Percentiles rank a stretch among this genome's conserved stretches.
Conservation (phyloP, 73 alveolate species). For the Paramecium pentaurelia region DNA sequence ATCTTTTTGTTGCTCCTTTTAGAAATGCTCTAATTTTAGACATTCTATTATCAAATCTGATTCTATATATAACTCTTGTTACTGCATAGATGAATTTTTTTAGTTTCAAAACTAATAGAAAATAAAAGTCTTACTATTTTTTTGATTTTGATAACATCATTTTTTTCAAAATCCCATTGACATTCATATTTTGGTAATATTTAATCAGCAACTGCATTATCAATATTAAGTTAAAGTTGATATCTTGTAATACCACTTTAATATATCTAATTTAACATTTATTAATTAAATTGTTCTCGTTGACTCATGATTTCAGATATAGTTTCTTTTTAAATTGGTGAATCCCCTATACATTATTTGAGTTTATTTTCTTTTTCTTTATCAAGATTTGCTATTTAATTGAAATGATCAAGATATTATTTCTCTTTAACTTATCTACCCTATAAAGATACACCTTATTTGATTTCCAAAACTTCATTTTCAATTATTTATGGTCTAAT, state of each 20-base stretch:
- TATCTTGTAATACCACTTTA: slow-evolving; percentile 52
- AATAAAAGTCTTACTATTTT: neutral
- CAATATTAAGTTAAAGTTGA: slow-evolving; percentile 25
- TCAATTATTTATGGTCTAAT: slow-evolving; percentile 1
- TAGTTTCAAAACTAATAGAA: slow-evolving; percentile 14
- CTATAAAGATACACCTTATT: neutral
- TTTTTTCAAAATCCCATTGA: slow-evolving; percentile 59
- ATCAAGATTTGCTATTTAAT: slow-evolving; percentile 42
- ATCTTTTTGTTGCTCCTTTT: slow-evolving; percentile 48
- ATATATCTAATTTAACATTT: neutral
- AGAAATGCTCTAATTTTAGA: slow-evolving; percentile 40
- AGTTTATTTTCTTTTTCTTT: slow-evolving; percentile 55
- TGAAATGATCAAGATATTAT: slow-evolving; percentile 39
- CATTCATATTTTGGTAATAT: slow-evolving; percentile 26
- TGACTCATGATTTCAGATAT: neutral
- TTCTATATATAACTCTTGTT: slow-evolving; percentile 55
- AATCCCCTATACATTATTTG: slow-evolving; percentile 51
- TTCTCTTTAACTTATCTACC: slow-evolving; percentile 44
- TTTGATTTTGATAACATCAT: slow-evolving; percentile 40
- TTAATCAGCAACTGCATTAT: slow-evolving; percentile 48
- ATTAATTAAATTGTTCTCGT: slow-evolving; percentile 23
- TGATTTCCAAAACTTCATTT: slow-evolving; percentile 7
- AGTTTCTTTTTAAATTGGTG: slow-evolving; percentile 3
- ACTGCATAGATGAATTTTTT: slow-evolving; percentile 54
- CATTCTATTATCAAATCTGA: slow-evolving; percentile 60